Percentiles rank a stretch among this genome's conserved stretches.
Conservation (phyloP, 371 early-diverging fungal genomes). For the Mucor plumbeus region DNA sequence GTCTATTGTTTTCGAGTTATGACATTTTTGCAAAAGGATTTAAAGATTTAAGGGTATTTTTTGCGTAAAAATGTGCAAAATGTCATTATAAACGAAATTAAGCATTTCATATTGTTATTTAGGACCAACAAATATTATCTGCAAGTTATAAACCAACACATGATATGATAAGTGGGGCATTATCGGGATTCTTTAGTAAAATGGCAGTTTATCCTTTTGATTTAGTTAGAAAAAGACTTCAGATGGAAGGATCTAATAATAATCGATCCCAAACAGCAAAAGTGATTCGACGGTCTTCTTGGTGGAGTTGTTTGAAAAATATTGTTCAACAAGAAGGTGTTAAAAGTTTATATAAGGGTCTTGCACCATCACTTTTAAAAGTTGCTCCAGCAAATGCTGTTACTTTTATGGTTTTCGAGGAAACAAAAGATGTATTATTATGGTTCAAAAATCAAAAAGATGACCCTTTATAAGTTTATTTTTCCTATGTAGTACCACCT, state of each 20-base stretch:
- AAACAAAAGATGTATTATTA: conserved; percentile 53
- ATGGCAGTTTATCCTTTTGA: conserved; percentile 91
- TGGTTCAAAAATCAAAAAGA: conserved; percentile 28
- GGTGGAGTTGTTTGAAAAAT: conserved; percentile 58
- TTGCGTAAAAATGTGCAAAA: not conserved
- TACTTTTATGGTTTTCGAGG: conserved; percentile 84
- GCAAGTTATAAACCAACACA: conserved; percentile 46
- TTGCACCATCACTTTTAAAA: conserved; percentile 86
- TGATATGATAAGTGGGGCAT: conserved; percentile 81
- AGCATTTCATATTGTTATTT: not conserved
- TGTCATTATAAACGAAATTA: not conserved
- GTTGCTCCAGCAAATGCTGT: conserved; percentile 84
- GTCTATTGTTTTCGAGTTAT: conserved; percentile 79
- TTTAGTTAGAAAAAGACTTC: conserved; percentile 78
- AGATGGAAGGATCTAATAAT: conserved; percentile 70
- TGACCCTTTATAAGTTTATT: conserved; percentile 6
- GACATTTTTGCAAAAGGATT: conserved; percentile 60
- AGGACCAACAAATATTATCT: conserved; percentile 37
- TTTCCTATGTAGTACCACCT: conserved; percentile 15
- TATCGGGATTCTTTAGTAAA: conserved; percentile 86
- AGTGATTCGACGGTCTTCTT: conserved; percentile 44
- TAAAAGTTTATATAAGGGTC: conserved; percentile 86
- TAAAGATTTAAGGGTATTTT: conserved; percentile 42
- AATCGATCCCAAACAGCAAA: conserved; percentile 33
- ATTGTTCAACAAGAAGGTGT: conserved; percentile 81